These are phyloP conservation scores for Madurella mycetomatis DNA, from an alignment of 2,329 filamentous ascomycete species.

Conservation along the genomic window DNA sequence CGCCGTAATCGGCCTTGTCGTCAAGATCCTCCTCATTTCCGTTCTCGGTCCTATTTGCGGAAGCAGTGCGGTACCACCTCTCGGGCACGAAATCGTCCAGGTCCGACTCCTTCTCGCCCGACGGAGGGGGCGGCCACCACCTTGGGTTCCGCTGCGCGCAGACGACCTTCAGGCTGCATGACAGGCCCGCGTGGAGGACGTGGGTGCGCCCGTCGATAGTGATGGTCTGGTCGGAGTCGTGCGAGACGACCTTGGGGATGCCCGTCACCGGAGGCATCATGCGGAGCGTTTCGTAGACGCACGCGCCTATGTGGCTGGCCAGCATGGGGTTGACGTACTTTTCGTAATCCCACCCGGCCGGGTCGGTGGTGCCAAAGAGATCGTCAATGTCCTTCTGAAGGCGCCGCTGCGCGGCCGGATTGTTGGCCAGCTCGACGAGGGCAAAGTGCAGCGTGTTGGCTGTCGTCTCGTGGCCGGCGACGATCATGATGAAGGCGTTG, in stretches of 20 bases:
- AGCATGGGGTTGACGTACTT: constrained; percentile 60
- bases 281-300: constrained; percentile 73
- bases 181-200: constrained; percentile 52
- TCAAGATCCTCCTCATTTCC: constrained; percentile 32
- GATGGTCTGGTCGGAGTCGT: constrained; percentile 51
- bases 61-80: constrained; percentile 57
- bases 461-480: constrained; percentile 78
- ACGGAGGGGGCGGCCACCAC: constrained; percentile 61
- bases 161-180: constrained; percentile 53
- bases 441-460: constrained; percentile 71
- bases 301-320: constrained; percentile 65
- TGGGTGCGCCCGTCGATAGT: constrained; percentile 54
- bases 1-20: constrained; percentile 52
- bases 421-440: constrained; percentile 62
- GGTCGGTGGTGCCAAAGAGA: constrained; percentile 56
- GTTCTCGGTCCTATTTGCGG: constrained; percentile 7
- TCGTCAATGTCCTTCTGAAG: constrained; percentile 66
- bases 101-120: constrained; percentile 45
- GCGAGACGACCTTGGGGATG: constrained; percentile 63
- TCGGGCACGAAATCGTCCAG: constrained; percentile 66
- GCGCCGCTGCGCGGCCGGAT: constrained; percentile 57
- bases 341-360: constrained; percentile 67
- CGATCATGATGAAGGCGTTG: constrained; percentile 64
- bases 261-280: constrained; percentile 65
- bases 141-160: constrained; percentile 63